These are phyloP conservation scores for Dioszegia hungarica DNA, from an alignment of 768 basidiomycete genomes.

Conservation along the genomic window DNA sequence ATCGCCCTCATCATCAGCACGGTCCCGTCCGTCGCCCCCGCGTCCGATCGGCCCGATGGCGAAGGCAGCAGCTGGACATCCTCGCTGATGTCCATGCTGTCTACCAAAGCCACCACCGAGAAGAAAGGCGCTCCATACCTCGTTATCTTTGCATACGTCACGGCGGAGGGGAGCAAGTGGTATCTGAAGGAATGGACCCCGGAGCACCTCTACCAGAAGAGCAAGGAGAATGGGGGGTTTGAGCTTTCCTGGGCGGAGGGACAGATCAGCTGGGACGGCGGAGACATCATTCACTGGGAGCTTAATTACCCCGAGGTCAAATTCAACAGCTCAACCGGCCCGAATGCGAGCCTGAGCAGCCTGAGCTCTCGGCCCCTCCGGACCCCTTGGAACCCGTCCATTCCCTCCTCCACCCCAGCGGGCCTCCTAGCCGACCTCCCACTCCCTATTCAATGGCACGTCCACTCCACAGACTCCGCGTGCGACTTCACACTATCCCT, in stretches of 20 bases:
- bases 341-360: neutral
- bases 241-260: constrained; percentile 22
- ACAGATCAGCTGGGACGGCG: constrained; percentile 11
- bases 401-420: constrained; percentile 23
- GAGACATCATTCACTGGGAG: neutral
- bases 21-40: constrained; percentile 14
- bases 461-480: constrained; percentile 25
- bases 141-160: neutral
- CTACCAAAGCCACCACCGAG: neutral
- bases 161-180: neutral
- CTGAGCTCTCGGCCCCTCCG: neutral
- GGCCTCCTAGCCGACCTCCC: constrained; percentile 22
- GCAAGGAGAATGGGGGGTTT: constrained; percentile 9
- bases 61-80: neutral
- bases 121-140: neutral
- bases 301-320: neutral
- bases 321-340: constrained; percentile 1
- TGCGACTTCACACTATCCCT: constrained; percentile 7
- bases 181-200: constrained; percentile 5
- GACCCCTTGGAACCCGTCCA: constrained; percentile 19
- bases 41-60: neutral
- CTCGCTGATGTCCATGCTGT: neutral
- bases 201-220: neutral
- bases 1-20: constrained; percentile 33
- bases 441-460: constrained; percentile 38